Base-by-base conservation (phyloP, 2,329 filamentous ascomycete genomes). In the Chrysosporium keratinophilum region DNA sequence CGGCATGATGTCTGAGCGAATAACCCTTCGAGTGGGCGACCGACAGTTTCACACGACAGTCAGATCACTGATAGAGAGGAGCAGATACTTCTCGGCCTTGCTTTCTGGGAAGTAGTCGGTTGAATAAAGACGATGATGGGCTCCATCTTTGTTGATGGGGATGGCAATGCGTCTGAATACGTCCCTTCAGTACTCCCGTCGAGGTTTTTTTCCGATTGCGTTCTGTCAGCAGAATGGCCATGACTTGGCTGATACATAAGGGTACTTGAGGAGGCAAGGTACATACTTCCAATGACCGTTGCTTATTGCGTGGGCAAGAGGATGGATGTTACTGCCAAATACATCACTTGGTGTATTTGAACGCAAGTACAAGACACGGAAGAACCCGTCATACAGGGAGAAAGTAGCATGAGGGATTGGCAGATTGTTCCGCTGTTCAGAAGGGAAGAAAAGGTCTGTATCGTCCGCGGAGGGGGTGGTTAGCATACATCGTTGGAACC, bases 251-350 rank as follows among this genome's bases (percentile, higher is more conserved):
- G n/a, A 1, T 42, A 14, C 19, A 42, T 20, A 42, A 42, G n/a
- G 2, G 19, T 42, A 10, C 39, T 42, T 20, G 39, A 42, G 1
- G 39, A 42, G 39, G 39, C 39, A 14, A 42, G 19, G 14, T 42
- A 42, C 39, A 42, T 42, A 42, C 39, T 42, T 42, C 39, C 39
- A 63, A 60, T 61, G 61, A 3, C 23, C 23, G 23, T 28, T 28
- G 23, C 23, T 28, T 28, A 28, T 28, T 28, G 23, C 23, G 23
- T 28, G 23, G n/a, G 23, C 23, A 4, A 28, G 23, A 28, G 23
- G 23, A 28, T 28, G 23, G 23, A 28, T 28, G 23, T 28, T 28
- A 28, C 7, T 7, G 7, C n/a, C 23, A 28, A 28, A 28, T 28
- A 7, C 23, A 28, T 28, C 23, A 28, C 23, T 28, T 28, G 23